Base-by-base conservation (phyloP, 1,284 basidiomycete species). In the Meripilus lineatus region DNA sequence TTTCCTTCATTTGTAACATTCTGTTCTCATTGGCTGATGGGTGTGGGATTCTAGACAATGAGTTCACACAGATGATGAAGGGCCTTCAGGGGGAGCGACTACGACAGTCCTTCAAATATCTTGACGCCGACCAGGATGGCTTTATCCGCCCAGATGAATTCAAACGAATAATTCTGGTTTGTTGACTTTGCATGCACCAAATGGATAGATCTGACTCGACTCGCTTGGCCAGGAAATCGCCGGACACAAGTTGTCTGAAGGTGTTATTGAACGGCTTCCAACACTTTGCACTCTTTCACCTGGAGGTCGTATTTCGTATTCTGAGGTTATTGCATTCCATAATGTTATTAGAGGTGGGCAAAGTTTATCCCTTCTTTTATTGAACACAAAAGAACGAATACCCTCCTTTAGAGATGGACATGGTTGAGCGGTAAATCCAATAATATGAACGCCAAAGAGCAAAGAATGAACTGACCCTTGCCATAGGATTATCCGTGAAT, bases 61-160 rank as follows among this genome's bases (percentile, higher is more conserved):
- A 96, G 67, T 96, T 96, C 68, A 95, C 92, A 26, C 90, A 92
- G 68, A 70, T 97, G 50, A 95, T 97, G 91, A 96, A 95, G 67
- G 93, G 92, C 35, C 77, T 96, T 49, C 93, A 95, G 70, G 93
- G 93, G 57, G 93, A 97, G 67, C 84, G 93, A 38, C 74, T 96
- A 47, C 84, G 93, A 51, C 93, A 97, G 69, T 87, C 92, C 24
- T 96, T 96, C 75, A 88, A 82, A 67, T 81, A 83, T 67, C 75
- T 96, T 59, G 93, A 96, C 66, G 71, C 76, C 48, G 86, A 94
- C 58, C 79, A 86, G 58, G 89, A 93, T 59, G 93, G 93, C 39
- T 92, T 93, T 68, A 96, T 97, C 67, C 74, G 70, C 50, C 89
- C 93, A 17, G 89, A 92, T 38, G 83, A 96, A 61, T 96, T 96